Evolutionary conservation across 345 rosid species (phyloP), one percentile per base, ranked within the genome.

Genomic region (Microcos paniculata): DNA sequence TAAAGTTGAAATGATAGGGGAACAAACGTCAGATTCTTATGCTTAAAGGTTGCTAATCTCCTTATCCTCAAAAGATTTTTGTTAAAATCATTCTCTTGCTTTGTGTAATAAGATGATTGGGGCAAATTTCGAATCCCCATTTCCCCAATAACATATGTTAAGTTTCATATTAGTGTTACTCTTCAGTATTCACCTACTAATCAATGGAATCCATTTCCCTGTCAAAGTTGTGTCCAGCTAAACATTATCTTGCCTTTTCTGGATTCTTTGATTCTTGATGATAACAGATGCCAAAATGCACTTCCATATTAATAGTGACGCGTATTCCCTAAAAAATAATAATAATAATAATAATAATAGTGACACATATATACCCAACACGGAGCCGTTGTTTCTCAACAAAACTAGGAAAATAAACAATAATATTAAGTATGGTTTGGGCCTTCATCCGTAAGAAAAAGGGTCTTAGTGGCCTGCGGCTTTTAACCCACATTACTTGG

Each of bases 1-100:
- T 69, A 78, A 78, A 76, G 80, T 52, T 23, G 63, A 69, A 35
- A 35, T 35, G 40, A 35, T 0, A 49, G 58, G 10, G 58, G 9
- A 69, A 69, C 48, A 0, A 63, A 26, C 13, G 42, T 11, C 33
- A 45, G 71, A 64, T 78, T 80, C 84, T 80, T 80, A 82, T 76
- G 21, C 76, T 80, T 51, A 11, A 63, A 76, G 53, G 28, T 75
- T 49, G 18, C 38, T 52, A 53, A 26, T 31, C 63, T 57, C 13
- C 62, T 28, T 8, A 8, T 21, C 45, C 45, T 42, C 10, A 4
- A 42, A 4, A 35, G 3, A 35, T 2, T 2, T 2, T 35, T 35
- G 38, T 6, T 35, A 2, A 35, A 35, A 35, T 35, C 6, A 35
- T 35, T 35, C 38, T 35, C 38, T 35, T 35, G 38, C 38, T 35